Conservation (phyloP, 805 yeast species). For the Saturnispora quitensis region DNA sequence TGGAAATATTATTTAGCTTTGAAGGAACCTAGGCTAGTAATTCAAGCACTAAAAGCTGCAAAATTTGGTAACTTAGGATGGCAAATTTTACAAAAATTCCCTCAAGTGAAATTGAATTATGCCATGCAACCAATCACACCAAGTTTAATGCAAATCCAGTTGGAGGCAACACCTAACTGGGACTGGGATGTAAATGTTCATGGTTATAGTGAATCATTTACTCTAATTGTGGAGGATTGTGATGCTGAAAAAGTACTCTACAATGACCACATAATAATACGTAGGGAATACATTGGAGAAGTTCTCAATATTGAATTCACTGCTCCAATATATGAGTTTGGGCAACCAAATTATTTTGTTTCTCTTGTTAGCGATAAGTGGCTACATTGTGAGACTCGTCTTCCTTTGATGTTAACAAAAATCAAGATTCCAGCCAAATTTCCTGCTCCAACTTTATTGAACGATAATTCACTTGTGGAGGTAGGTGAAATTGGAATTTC, state of each 20-base stretch:
- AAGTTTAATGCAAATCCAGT: conserved; percentile 51
- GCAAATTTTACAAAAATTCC: conserved; percentile 62
- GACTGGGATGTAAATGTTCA: conserved; percentile 64
- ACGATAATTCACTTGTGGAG: conserved; percentile 44
- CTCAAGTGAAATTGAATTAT: conserved; percentile 51
- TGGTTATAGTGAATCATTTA: conserved; percentile 55
- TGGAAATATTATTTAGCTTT: conserved; percentile 71
- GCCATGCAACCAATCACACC: conserved; percentile 72
- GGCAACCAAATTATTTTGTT: conserved; percentile 64
- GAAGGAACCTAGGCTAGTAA: conserved; percentile 60
- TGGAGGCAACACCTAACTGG: conserved; percentile 67
- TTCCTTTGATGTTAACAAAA: conserved; percentile 48
- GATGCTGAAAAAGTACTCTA: conserved; percentile 71
- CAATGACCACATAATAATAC: conserved; percentile 44
- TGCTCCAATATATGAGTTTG: conserved; percentile 48
- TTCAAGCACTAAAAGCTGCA: conserved; percentile 70
- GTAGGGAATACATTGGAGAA: conserved; percentile 38
- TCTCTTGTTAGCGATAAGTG: conserved; percentile 72
- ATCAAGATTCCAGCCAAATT: conserved; percentile 54
- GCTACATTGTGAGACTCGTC: conserved; percentile 63
- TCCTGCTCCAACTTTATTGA: conserved; percentile 50
- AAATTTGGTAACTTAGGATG: conserved; percentile 51
- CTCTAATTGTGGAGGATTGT: conserved; percentile 70
- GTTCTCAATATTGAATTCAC: conserved; percentile 57
- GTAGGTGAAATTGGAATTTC: conserved; percentile 38